phyloP scores from a whole-genome alignment of 2,329 filamentous ascomycete genomes.

The Orbilia brochopaga region DNA sequence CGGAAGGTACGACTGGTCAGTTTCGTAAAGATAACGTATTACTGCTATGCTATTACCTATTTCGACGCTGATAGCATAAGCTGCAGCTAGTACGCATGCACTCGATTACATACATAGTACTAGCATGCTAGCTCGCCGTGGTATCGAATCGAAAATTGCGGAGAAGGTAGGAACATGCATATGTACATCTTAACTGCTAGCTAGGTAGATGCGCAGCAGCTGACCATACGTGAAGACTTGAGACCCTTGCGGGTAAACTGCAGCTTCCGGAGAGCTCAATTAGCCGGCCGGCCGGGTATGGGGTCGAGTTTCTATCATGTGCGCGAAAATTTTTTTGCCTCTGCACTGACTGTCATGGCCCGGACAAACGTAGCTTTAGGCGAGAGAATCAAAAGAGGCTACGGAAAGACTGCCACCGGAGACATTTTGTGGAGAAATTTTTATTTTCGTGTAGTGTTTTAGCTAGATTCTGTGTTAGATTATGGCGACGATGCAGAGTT shows the following conservation, averaged over 20 bases:
- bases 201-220: too few relatives aligned
- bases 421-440: conserved; percentile 44
- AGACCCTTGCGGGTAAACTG: not conserved
- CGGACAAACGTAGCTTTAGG: not conserved
- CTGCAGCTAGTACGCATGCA: not conserved
- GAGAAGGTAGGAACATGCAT: not conserved
- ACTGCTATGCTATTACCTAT: not conserved
- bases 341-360: too few relatives aligned
- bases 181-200: too few relatives aligned
- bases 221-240: not conserved
- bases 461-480: too few relatives aligned
- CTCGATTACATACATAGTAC: too few relatives aligned
- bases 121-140: not conserved
- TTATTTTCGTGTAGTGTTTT: conserved; percentile 1
- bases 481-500: not conserved
- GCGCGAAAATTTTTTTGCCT: conserved; percentile 14
- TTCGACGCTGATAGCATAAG: not conserved
- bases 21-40: conserved; percentile 1
- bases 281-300: conserved; percentile 47
- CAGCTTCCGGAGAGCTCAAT: conserved; percentile 44
- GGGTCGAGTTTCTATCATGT: conserved; percentile 36
- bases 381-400: conserved; percentile 11
- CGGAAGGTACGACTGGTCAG: not conserved
- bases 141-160: conserved; percentile 10
- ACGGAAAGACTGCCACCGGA: conserved; percentile 45